These are phyloP conservation scores for Aciculosporium take DNA, from an alignment of 2,329 filamentous ascomycete species.

Conservation along the genomic window DNA sequence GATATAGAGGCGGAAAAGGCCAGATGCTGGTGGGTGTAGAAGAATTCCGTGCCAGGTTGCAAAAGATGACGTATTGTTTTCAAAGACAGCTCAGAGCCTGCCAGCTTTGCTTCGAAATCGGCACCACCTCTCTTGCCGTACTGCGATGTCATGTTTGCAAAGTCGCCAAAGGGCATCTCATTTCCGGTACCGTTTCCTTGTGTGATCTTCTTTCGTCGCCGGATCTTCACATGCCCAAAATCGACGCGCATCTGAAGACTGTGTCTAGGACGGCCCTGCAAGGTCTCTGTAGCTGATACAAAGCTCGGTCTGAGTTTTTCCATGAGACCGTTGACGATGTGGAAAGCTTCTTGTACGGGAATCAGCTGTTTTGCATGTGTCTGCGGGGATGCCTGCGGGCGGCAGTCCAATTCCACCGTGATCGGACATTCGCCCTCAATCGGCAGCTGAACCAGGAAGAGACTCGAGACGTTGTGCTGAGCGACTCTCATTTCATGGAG, in stretches of 20 bases:
- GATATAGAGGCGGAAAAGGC: slow-evolving; percentile 11
- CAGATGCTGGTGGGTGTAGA: slow-evolving; percentile 6
- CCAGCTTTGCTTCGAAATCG: slow-evolving; percentile 11
- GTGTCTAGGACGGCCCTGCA: slow-evolving; percentile 13
- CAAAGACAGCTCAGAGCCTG: slow-evolving; percentile 1
- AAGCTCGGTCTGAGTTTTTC: slow-evolving; percentile 1
- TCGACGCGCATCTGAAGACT: slow-evolving; percentile 18
- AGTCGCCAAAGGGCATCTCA: slow-evolving; percentile 13
- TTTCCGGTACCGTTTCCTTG: slow-evolving; percentile 5
- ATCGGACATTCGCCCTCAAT: slow-evolving; percentile 9
- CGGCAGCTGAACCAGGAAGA: slow-evolving; percentile 17
- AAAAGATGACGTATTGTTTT: slow-evolving; percentile 6
- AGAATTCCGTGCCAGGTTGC: slow-evolving; percentile 6
- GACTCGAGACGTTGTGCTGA: slow-evolving; percentile 11
- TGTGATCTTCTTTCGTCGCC: slow-evolving; percentile 13
- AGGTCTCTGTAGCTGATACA: slow-evolving; percentile 9
- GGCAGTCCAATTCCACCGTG: slow-evolving; percentile 11
- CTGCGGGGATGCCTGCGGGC: slow-evolving; percentile 10
- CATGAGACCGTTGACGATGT: neutral
- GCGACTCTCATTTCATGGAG: slow-evolving; percentile 20
- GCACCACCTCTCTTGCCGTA: slow-evolving; percentile 19
- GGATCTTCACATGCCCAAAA: slow-evolving; percentile 18
- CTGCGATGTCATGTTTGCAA: slow-evolving; percentile 12
- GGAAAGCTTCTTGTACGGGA: neutral
- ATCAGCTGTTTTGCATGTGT: neutral